Evolutionary conservation across 306 rosid genomes (phyloP).

Genomic region (Dalbergia oliveri): DNA sequence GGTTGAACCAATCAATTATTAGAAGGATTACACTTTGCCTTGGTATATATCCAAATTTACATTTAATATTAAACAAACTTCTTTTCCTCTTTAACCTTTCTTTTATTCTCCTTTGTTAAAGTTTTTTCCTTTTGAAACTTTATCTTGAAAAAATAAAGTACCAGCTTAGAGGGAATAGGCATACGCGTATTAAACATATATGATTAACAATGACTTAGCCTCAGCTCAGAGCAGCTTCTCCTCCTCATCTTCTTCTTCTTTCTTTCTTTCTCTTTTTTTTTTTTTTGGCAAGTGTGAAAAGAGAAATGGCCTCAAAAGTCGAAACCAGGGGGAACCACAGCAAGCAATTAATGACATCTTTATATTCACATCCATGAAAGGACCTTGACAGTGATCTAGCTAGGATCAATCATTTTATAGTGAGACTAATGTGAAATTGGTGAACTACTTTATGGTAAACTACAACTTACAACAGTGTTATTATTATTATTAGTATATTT

Average conservation of each 20-base stretch:
- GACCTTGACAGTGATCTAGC: background rate
- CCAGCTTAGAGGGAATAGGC: background rate
- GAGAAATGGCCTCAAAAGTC: slow-evolving; percentile 17
- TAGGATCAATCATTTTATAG: background rate
- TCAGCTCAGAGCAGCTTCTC: slow-evolving; percentile 12
- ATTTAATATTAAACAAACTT: slow-evolving; percentile 6
- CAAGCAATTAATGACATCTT: background rate
- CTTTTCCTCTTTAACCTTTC: background rate
- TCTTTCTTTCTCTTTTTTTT: too few species aligned
- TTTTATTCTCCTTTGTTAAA: slow-evolving; percentile 12
- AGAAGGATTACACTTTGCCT: background rate
- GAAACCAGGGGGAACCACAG: background rate
- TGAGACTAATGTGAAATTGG: background rate
- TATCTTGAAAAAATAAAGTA: background rate
- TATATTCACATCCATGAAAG: background rate
- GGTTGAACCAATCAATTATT: slow-evolving; percentile 48
- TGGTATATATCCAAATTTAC: slow-evolving; percentile 23
- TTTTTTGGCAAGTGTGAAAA: background rate
- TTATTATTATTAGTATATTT: background rate
- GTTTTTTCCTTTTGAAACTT: background rate
- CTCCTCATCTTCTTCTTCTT: too few species aligned
- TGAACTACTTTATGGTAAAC: background rate
- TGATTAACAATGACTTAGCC: slow-evolving; percentile 31
- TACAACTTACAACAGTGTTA: background rate
- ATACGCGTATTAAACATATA: slow-evolving; percentile 16